These are phyloP conservation scores for Verticillium longisporum DNA, from an alignment of 2,329 filamentous ascomycete species.

Conservation along the genomic window DNA sequence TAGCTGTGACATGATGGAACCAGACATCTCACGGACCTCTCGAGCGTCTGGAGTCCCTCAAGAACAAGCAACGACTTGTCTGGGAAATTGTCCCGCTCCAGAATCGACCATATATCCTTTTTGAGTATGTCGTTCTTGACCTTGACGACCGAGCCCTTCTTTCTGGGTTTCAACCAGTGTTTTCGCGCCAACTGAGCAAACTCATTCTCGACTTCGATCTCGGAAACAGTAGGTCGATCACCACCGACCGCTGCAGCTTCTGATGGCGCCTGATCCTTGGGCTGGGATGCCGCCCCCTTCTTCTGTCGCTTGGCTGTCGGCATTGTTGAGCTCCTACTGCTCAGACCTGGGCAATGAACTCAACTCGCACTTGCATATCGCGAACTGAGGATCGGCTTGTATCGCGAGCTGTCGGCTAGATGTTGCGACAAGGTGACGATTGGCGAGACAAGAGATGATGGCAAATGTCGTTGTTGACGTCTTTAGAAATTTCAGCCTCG, in stretches of 20 bases:
- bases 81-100: slow-evolving; percentile 76
- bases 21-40: slow-evolving; percentile 49
- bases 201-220: slow-evolving; percentile 62
- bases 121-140: slow-evolving; percentile 83
- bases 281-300: slow-evolving; percentile 39
- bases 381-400: neutral
- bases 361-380: neutral
- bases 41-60: slow-evolving; percentile 84
- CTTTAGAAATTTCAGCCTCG: slow-evolving; percentile 27
- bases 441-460: neutral
- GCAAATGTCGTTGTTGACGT: neutral
- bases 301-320: slow-evolving; percentile 54
- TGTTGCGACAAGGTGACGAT: neutral
- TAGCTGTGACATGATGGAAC: neutral
- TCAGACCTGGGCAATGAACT: neutral
- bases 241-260: slow-evolving; percentile 22
- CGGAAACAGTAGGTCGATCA: slow-evolving; percentile 58
- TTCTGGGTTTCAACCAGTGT: slow-evolving; percentile 70
- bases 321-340: slow-evolving; percentile 30
- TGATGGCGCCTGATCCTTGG: slow-evolving; percentile 16
- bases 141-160: slow-evolving; percentile 57
- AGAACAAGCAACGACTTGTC: slow-evolving; percentile 73
- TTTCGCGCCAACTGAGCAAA: slow-evolving; percentile 75
- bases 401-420: neutral
- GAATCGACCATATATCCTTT: slow-evolving; percentile 77